Evolutionary conservation across 805 yeast species (phyloP), one percentile per base, ranked within the genome.

Genomic region (Ascoidea rubescens): DNA sequence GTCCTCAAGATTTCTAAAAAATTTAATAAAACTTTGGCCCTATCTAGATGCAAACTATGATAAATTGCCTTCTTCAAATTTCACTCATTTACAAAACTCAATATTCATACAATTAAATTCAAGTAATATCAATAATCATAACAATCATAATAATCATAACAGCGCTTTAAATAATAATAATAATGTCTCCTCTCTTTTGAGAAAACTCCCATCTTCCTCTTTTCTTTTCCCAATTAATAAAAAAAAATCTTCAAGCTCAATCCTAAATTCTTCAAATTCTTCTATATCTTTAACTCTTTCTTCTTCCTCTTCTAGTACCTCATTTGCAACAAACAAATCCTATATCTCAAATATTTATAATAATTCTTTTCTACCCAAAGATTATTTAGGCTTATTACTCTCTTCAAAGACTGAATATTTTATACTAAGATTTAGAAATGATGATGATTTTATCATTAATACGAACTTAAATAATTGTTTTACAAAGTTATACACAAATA

Each of bases 1-100:
- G 5, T 79, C 82, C 1, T 69, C 72, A 30, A 67, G 86, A 49
- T 78, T 75, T 53, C 64, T 80, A 21, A 74, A 72, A 52, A 79
- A 77, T 54, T 57, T 82, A 5, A 58, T 83, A 45, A 77, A 71
- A 42, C 61, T 70, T 57, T 84, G 84, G 81, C 55, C 60, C 6
- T 51, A 53, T 42, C 52, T 50, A n/a, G 52, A 50, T 44, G 49
- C 49, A n/a, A 51, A 50, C 31, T 31, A 48, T n/a, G 47, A 32
- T 21, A 54, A 52, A 46, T 51, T 51, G 12, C 55, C 31, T 43
- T 55, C 50, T 8, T 54, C 50, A n/a, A 50, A 51, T 50, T 51
- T 52, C 46, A 53, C 28, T 21, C 28, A 21, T 21, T 21, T 21
- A 21, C 28, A 21, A 21, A 21, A 21, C 28, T 21, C 28, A 37